Evolutionary conservation across 2,329 filamentous ascomycete genomes (phyloP).

Genomic region (Exophiala calicioides): DNA sequence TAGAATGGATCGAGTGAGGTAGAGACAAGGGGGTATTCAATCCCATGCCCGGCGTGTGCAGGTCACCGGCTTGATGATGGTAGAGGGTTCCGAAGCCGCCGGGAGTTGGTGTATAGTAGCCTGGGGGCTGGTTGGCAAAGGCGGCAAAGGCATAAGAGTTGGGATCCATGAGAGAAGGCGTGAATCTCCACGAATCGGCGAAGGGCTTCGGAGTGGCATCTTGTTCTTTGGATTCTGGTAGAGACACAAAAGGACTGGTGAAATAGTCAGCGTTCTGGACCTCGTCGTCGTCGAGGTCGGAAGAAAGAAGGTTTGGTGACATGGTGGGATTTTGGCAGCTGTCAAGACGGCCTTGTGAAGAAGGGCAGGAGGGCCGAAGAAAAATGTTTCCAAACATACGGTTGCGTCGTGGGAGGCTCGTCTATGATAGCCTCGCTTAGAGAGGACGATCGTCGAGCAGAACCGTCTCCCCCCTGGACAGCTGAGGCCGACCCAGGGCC

Average conservation of each 20-base stretch:
- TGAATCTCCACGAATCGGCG: constrained; percentile 83
- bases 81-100: constrained; percentile 78
- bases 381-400: constrained; percentile 27
- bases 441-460: constrained; percentile 36
- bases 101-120: constrained; percentile 86
- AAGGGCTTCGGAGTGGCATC: constrained; percentile 80
- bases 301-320: constrained; percentile 19
- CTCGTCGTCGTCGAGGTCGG: constrained; percentile 10
- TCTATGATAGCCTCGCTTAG: constrained; percentile 32
- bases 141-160: constrained; percentile 77
- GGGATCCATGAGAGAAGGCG: constrained; percentile 83
- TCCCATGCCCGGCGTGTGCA: constrained; percentile 77
- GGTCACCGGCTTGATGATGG: constrained; percentile 78
- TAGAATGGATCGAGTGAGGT: constrained; percentile 63
- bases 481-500: constrained; percentile 53
- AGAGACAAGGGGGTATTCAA: constrained; percentile 80
- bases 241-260: constrained; percentile 47
- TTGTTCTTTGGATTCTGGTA: constrained; percentile 66
- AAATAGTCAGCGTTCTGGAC: constrained; percentile 23
- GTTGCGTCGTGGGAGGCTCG: constrained; percentile 27
- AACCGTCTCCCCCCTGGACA: constrained; percentile 45
- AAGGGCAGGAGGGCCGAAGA: constrained; percentile 18
- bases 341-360: constrained; percentile 6
- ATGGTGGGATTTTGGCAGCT: constrained; percentile 12
- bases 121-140: constrained; percentile 76